Evolutionary conservation across 768 basidiomycete genomes (phyloP).

Genomic region (Amanita muscaria): DNA sequence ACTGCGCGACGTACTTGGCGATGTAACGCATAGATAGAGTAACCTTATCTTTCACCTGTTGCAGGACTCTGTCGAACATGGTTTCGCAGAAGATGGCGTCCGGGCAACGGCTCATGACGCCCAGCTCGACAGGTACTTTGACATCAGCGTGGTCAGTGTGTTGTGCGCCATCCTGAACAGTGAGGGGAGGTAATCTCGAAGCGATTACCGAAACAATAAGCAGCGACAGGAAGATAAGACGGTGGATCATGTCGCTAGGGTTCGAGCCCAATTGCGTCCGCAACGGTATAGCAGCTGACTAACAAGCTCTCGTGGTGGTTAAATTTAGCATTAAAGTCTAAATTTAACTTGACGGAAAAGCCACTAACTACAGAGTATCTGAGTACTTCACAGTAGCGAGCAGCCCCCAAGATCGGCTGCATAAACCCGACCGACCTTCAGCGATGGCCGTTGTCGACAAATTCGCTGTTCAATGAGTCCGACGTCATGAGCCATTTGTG

Average conservation of each 20-base stretch:
- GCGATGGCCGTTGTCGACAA: no score
- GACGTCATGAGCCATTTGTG: no score
- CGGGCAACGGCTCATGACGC: conserved; percentile 56
- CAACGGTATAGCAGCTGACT: no score
- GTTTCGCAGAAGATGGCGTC: conserved; percentile 79
- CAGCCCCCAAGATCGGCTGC: no score
- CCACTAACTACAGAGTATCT: no score
- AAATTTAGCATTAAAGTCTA: no score
- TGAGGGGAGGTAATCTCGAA: neutral
- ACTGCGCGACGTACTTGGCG: conserved; percentile 45
- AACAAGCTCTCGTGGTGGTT: no score
- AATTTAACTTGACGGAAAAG: no score
- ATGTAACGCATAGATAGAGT: conserved; percentile 66
- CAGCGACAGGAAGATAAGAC: neutral
- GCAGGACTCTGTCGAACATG: conserved; percentile 64
- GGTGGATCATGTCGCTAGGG: neutral
- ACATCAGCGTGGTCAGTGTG: conserved; percentile 14
- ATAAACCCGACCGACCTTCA: no score
- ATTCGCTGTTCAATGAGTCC: neutral
- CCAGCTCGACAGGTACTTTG: conserved; percentile 41
- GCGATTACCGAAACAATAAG: neutral
- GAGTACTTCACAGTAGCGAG: no score
- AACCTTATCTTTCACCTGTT: conserved; percentile 53
- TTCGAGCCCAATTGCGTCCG: no score
- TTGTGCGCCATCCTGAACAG: neutral